Evolutionary conservation across 352 stramenopile species (phyloP).

Genomic region (Globisporangium rhizosaccharum): DNA sequence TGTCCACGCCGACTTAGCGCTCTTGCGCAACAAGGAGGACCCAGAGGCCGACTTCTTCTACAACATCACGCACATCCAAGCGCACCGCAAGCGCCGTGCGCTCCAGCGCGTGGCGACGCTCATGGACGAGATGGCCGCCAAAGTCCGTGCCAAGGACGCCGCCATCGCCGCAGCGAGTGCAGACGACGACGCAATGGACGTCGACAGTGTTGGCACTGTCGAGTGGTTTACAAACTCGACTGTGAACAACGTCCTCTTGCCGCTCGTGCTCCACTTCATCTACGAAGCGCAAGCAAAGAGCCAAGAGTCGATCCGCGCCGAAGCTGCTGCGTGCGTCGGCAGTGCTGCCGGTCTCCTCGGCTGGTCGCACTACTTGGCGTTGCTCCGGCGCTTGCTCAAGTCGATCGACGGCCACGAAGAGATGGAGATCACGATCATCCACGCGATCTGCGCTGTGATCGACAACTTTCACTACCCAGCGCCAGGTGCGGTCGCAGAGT

Average conservation of each 20-base stretch:
- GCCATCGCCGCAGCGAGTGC: neutral
- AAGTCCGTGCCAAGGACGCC: conserved; percentile 14
- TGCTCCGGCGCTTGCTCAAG: conserved; percentile 90
- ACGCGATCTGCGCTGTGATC: conserved; percentile 91
- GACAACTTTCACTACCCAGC: conserved; percentile 95
- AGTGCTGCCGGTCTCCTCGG: conserved; percentile 87
- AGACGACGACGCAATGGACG: conserved; percentile 18
- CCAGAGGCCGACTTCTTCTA: conserved; percentile 98
- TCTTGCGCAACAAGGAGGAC: conserved; percentile 79
- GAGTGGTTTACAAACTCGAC: conserved; percentile 81
- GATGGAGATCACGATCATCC: conserved; percentile 89
- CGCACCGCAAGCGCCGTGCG: conserved; percentile 91
- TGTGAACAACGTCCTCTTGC: conserved; percentile 92
- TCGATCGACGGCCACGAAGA: conserved; percentile 89
- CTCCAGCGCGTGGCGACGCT: conserved; percentile 86
- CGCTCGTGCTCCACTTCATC: conserved; percentile 94
- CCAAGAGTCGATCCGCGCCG: conserved; percentile 90
- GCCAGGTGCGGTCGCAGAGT: conserved; percentile 31
- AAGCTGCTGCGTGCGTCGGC: conserved; percentile 91
- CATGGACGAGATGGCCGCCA: conserved; percentile 74
- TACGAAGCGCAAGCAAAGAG: conserved; percentile 93
- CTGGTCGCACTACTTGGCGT: conserved; percentile 96
- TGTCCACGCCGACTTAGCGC: conserved; percentile 58
- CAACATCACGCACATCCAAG: conserved; percentile 98
- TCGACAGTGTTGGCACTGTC: conserved; percentile 5